Evolutionary conservation across 2,329 filamentous ascomycete genomes (phyloP), one percentile per base, ranked within the genome.

Genomic region (Alternaria sp.): DNA sequence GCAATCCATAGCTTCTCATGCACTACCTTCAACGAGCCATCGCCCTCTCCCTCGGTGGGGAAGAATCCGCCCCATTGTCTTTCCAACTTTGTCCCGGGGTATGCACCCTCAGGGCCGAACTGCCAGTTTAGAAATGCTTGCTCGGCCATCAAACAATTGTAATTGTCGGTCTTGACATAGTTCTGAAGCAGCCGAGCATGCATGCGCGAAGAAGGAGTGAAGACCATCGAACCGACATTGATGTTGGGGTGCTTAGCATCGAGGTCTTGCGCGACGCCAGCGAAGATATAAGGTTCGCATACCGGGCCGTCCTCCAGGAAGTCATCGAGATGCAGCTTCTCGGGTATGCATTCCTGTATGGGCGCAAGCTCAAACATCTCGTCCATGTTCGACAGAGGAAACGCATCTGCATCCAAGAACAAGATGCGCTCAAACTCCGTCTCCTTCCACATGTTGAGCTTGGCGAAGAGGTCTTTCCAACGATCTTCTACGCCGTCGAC

Each of bases 391-490:
- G 62, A 54, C 4, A 78, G 57, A 1, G 77, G 76, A 12, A 79
- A 76, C 0, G 77, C 77, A 56, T 79, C 77, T 0, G 74, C 76
- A 51, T 79, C 77, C 5, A 79, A 63, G 56, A 77, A 79, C 1
- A 75, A 45, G 15, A 79, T 73, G 19, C 70, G 71, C n/a, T 55
- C 57, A 53, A 78, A 79, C 3, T 75, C 69, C 0, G 70, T 75
- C 53, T 78, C 71, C 8, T 68, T 70, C 76, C 75, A 79, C 74
- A 79, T 79, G 63, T 78, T 69, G 17, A 79, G 68, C 49, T 79
- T 79, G 6, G 76, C 72, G 57, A 79, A 79, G 4, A 78, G 73
- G 47, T 79, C 75, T 56, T 70, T 73, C 74, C 76, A 79, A 2
- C 77, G 67, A 19, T 64, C 57, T 32, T 73, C 67, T 8, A 72